Conservation (phyloP, 2,329 filamentous ascomycete species). For the Pestalotiopsis sp. region DNA sequence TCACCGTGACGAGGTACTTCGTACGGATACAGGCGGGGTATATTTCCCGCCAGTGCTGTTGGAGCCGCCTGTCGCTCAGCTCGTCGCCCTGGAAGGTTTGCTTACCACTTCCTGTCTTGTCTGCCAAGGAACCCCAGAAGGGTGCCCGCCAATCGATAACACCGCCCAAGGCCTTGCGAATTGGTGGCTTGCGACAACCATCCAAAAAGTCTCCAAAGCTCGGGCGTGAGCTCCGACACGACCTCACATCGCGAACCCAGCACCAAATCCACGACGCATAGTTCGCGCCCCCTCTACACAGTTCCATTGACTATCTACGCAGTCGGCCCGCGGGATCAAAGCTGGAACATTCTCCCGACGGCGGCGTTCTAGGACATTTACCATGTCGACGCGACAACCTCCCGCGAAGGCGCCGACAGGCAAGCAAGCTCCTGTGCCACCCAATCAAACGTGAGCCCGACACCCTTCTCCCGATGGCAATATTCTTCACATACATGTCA, state of each 20-base stretch:
- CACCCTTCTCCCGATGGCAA: conserved; percentile 17
- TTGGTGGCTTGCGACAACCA: background rate
- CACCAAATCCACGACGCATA: background rate
- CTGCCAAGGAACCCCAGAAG: background rate
- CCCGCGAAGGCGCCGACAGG: conserved; percentile 32
- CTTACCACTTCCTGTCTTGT: too few species aligned
- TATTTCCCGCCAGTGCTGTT: background rate
- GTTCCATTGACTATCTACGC: background rate
- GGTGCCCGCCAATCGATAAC: background rate
- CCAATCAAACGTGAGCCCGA: conserved; percentile 73
- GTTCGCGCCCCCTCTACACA: background rate
- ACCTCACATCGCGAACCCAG: background rate
- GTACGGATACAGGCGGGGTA: background rate
- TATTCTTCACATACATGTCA: conserved; percentile 16
- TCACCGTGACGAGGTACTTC: too few species aligned
- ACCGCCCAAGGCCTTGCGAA: background rate
- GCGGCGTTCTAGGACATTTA: background rate
- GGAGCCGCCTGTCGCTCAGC: background rate
- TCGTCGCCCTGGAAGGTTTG: background rate
- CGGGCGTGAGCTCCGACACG: background rate
- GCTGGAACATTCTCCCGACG: background rate
- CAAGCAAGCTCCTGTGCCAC: conserved; percentile 59
- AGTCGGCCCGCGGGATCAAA: background rate
- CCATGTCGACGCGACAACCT: conserved; percentile 23
- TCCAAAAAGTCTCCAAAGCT: background rate